Evolutionary conservation across 768 basidiomycete species (phyloP).

Genomic region (Suillus americanus): DNA sequence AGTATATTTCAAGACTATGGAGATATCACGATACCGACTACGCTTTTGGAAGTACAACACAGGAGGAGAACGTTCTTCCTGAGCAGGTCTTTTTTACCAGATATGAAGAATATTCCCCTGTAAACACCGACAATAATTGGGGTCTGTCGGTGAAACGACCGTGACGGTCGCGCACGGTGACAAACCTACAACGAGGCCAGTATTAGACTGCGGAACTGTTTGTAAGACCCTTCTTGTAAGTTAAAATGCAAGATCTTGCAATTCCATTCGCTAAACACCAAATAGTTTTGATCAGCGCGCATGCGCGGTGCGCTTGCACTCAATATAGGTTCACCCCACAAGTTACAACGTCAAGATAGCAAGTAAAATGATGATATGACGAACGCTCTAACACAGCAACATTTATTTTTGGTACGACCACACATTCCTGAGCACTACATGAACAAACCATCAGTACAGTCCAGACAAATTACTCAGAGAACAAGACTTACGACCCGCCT

Average conservation of each 20-base stretch:
- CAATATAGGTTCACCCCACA: conserved; percentile 3
- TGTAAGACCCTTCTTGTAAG: neutral
- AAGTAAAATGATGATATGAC: conserved; percentile 16
- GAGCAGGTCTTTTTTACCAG: neutral
- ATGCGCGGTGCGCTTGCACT: neutral
- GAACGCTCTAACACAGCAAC: conserved; percentile 14
- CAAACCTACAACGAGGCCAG: neutral
- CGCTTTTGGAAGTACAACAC: neutral
- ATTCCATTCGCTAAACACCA: neutral
- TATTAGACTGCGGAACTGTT: neutral
- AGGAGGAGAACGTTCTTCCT: neutral
- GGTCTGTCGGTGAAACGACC: neutral
- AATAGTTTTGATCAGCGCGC: neutral
- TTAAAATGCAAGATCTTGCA: neutral
- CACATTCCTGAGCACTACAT: conserved; percentile 88
- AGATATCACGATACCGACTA: neutral
- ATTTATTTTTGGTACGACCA: conserved; percentile 94
- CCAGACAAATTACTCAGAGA: neutral
- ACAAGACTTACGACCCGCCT: conserved; percentile 81
- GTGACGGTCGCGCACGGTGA: neutral
- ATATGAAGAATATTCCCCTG: neutral
- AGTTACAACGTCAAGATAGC: conserved; percentile 3
- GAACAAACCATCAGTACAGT: conserved; percentile 9
- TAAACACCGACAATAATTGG: neutral
- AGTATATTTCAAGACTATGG: neutral